Conservation (phyloP, 169 alveolate species). For the Plasmodium ovale region DNA sequence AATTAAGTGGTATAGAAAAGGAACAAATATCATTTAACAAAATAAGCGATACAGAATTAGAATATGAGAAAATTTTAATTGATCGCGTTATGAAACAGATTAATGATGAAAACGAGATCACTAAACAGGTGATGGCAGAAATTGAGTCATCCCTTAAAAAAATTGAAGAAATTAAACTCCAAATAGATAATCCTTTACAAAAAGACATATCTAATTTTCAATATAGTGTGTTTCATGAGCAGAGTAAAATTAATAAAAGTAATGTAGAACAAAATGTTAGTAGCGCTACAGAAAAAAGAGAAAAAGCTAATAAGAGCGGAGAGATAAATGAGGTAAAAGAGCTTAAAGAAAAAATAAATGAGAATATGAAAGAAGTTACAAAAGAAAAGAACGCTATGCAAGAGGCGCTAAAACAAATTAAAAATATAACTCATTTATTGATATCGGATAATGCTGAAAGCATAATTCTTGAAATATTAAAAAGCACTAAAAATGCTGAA, state of each 20-base stretch:
- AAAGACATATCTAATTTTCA: not conserved
- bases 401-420: not conserved
- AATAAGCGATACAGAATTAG: no score
- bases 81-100: no score
- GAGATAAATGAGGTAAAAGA: not conserved
- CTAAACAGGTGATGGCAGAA: not conserved
- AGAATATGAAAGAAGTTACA: not conserved
- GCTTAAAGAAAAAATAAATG: not conserved
- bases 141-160: not conserved
- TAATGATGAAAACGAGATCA: no score
- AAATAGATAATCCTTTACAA: not conserved
- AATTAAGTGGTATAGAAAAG: no score
- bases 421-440: not conserved
- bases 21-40: no score
- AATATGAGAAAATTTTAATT: no score
- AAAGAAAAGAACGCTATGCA: not conserved
- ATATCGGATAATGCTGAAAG: not conserved
- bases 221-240: not conserved
- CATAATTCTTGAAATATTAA: not conserved
- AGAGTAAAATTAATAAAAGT: not conserved
- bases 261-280: not conserved
- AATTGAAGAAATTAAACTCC: not conserved
- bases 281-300: not conserved
- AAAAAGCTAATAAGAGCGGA: not conserved
- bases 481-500: constrained; percentile 4